A percentile compares a stretch with the other conserved stretches of the same genome.
phyloP scores from a whole-genome alignment of 2,329 filamentous ascomycete genomes.

The Penicillium verrucosum region DNA sequence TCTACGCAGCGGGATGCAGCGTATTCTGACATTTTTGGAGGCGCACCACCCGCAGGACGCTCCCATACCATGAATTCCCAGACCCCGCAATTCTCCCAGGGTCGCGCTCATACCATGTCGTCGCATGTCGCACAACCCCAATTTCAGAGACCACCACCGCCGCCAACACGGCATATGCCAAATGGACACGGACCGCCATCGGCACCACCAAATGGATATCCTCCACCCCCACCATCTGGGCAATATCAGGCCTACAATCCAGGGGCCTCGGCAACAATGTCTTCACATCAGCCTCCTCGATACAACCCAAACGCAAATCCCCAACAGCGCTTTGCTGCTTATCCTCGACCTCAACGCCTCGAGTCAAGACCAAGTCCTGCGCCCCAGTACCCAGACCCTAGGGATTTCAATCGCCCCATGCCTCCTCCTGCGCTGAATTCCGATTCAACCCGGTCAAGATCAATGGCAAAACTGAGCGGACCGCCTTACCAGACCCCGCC shows the following conservation, averaged over 20 bases:
- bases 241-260: slow-evolving; percentile 41
- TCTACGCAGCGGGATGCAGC: slow-evolving; percentile 81
- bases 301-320: slow-evolving; percentile 49
- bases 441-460: slow-evolving; percentile 89
- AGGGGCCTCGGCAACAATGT: slow-evolving; percentile 29
- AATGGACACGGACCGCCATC: slow-evolving; percentile 43
- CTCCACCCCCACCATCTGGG: slow-evolving; percentile 38
- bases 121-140: slow-evolving; percentile 49
- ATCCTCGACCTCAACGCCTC: slow-evolving; percentile 68
- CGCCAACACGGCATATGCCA: slow-evolving; percentile 44
- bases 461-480: slow-evolving; percentile 72
- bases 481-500: slow-evolving; percentile 68
- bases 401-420: slow-evolving; percentile 55
- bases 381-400: slow-evolving; percentile 58
- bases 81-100: slow-evolving; percentile 58
- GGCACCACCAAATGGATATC: slow-evolving; percentile 38
- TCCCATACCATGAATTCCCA: slow-evolving; percentile 94
- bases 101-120: slow-evolving; percentile 77
- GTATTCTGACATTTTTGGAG: slow-evolving; percentile 93
- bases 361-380: slow-evolving; percentile 56
- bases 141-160: slow-evolving; percentile 42
- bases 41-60: slow-evolving; percentile 77
- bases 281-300: slow-evolving; percentile 56
- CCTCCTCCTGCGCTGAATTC: slow-evolving; percentile 72
- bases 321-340: slow-evolving; percentile 58